Percentiles rank a stretch among this genome's conserved stretches.
Conservation (phyloP, 2,329 filamentous ascomycete species). For the Macroventuria anomochaeta region DNA sequence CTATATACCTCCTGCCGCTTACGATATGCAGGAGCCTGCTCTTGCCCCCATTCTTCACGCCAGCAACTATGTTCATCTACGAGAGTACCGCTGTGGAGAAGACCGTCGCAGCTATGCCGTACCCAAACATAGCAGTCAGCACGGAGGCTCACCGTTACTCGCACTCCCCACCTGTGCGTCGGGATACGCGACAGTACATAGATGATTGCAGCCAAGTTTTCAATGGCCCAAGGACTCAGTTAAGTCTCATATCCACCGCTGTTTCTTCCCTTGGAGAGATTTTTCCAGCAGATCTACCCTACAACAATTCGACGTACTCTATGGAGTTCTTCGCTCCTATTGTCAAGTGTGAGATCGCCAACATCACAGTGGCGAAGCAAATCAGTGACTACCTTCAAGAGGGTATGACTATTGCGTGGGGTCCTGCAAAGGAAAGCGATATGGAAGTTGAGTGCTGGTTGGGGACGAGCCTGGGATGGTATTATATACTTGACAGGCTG, state of each 20-base stretch:
- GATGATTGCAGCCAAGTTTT: constrained; percentile 18
- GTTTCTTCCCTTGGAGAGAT: constrained; percentile 23
- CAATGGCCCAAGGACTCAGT: constrained; percentile 18
- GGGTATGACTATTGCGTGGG: constrained; percentile 6
- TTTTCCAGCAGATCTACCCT: constrained; percentile 11
- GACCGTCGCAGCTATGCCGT: constrained; percentile 12
- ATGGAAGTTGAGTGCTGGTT: too few species aligned
- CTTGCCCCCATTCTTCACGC: constrained; percentile 24
- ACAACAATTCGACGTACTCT: constrained; percentile 15
- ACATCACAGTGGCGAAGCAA: not conserved
- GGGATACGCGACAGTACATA: constrained; percentile 9
- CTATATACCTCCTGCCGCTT: not conserved
- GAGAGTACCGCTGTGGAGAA: constrained; percentile 9
- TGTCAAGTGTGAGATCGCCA: constrained; percentile 16
- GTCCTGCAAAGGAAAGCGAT: constrained; percentile 5
- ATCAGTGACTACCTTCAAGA: constrained; percentile 4
- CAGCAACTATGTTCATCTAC: constrained; percentile 21
- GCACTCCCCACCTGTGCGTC: constrained; percentile 18
- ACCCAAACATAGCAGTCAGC: constrained; percentile 15
- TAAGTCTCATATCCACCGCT: constrained; percentile 17
- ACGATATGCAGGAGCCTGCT: constrained; percentile 14
- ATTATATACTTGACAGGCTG: too few species aligned
- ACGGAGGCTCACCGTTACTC: constrained; percentile 10
- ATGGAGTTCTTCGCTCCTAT: constrained; percentile 21
- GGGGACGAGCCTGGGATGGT: too few species aligned